These are phyloP conservation scores for Uronychia binucleata DNA, from an alignment of 73 alveolate species.

Conservation along the genomic window DNA sequence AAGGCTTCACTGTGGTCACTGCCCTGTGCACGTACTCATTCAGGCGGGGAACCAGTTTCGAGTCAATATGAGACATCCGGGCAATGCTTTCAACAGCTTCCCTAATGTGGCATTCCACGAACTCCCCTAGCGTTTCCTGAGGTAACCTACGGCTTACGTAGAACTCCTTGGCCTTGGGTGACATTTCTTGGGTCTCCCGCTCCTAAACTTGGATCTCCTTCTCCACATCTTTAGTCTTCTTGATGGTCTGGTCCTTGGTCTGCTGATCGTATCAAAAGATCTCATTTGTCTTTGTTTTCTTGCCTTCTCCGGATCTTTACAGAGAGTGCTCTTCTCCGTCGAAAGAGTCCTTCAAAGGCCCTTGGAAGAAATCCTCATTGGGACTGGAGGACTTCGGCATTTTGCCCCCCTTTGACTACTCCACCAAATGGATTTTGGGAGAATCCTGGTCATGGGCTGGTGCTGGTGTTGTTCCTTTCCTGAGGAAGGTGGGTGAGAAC, in stretches of 20 bases:
- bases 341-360: background rate
- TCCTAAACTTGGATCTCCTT: background rate
- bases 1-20: constrained; percentile 70
- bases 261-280: background rate
- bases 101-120: background rate
- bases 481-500: background rate
- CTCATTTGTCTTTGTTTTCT: background rate
- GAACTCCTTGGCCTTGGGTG: background rate
- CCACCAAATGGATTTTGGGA: background rate
- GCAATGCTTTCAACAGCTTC: background rate
- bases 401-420: background rate
- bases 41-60: background rate
- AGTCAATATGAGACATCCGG: background rate
- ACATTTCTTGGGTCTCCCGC: background rate
- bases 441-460: background rate
- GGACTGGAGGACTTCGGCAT: background rate
- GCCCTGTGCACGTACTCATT: constrained; percentile 47
- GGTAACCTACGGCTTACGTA: background rate
- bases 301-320: background rate
- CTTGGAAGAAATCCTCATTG: background rate
- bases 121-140: background rate
- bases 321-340: background rate
- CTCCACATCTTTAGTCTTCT: background rate
- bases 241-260: background rate
- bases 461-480: background rate